Evolutionary conservation across 371 early-diverging fungal genomes (phyloP).

Genomic region (Mucor racemosus): DNA sequence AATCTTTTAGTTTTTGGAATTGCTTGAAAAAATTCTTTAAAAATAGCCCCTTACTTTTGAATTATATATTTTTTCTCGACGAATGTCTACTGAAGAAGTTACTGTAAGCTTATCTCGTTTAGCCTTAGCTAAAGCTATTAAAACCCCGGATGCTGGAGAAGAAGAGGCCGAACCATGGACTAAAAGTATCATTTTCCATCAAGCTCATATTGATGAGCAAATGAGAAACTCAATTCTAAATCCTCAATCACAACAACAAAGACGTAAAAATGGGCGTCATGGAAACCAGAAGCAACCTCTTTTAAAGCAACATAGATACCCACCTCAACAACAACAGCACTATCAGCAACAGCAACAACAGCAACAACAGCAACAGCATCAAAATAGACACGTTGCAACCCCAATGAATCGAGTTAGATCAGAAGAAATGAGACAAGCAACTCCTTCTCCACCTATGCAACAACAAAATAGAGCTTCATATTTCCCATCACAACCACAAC

Average conservation of each 20-base stretch:
- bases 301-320: constrained; percentile 23
- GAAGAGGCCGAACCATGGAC: constrained; percentile 42
- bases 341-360: constrained; percentile 13
- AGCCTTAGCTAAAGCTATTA: constrained; percentile 50
- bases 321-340: constrained; percentile 4
- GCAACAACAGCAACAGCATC: constrained; percentile 15
- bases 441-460: constrained; percentile 2
- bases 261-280: constrained; percentile 6
- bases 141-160: constrained; percentile 41
- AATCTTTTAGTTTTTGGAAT: not conserved
- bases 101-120: constrained; percentile 45
- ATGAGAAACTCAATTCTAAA: constrained; percentile 38
- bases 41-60: not conserved
- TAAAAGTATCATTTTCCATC: constrained; percentile 55
- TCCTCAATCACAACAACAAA: constrained; percentile 25
- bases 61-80: not conserved
- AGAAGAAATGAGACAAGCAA: constrained; percentile 21
- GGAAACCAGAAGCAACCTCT: constrained; percentile 10
- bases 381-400: constrained; percentile 9
- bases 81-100: constrained; percentile 48
- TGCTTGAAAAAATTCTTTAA: not conserved
- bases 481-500: constrained; percentile 7
- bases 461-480: constrained; percentile 12
- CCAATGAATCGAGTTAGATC: constrained; percentile 22
- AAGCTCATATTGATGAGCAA: constrained; percentile 43